Evolutionary conservation across 2,329 filamentous ascomycete species (phyloP).

Genomic region (Endoconidiophora polonica): DNA sequence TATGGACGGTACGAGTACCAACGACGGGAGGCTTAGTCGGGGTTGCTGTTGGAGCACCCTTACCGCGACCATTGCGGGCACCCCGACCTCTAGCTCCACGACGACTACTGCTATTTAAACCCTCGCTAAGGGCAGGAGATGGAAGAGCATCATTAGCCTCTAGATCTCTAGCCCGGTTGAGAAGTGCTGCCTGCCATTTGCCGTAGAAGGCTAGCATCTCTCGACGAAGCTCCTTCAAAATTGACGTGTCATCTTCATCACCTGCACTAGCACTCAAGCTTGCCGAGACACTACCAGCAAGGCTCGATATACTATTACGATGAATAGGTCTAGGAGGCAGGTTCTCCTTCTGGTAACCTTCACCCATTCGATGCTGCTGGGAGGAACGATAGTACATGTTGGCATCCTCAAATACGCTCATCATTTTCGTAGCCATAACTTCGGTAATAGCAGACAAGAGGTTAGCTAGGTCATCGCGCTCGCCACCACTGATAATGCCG

Average conservation of each 20-base stretch:
- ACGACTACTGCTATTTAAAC: slow-evolving; percentile 20
- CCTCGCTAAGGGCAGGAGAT: not conserved
- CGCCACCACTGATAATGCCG: slow-evolving; percentile 28
- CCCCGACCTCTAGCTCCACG: slow-evolving; percentile 16
- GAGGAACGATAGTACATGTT: not conserved
- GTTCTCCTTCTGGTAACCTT: slow-evolving; percentile 11
- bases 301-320: slow-evolving; percentile 15
- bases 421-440: slow-evolving; percentile 35
- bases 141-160: slow-evolving; percentile 5
- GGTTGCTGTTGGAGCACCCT: slow-evolving; percentile 15
- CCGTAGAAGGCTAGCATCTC: slow-evolving; percentile 56
- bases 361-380: not conserved
- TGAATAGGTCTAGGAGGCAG: slow-evolving; percentile 11
- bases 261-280: slow-evolving; percentile 13
- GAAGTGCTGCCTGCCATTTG: slow-evolving; percentile 60
- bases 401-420: slow-evolving; percentile 28
- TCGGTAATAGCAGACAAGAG: slow-evolving; percentile 37
- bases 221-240: slow-evolving; percentile 49
- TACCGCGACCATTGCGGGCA: slow-evolving; percentile 12
- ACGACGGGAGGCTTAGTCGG: not conserved
- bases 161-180: slow-evolving; percentile 55
- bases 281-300: slow-evolving; percentile 1
- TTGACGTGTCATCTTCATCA: slow-evolving; percentile 22
- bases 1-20: slow-evolving; percentile 7
- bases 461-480: slow-evolving; percentile 35